phyloP scores from a whole-genome alignment of 768 basidiomycete genomes.

The Mycena pura region DNA sequence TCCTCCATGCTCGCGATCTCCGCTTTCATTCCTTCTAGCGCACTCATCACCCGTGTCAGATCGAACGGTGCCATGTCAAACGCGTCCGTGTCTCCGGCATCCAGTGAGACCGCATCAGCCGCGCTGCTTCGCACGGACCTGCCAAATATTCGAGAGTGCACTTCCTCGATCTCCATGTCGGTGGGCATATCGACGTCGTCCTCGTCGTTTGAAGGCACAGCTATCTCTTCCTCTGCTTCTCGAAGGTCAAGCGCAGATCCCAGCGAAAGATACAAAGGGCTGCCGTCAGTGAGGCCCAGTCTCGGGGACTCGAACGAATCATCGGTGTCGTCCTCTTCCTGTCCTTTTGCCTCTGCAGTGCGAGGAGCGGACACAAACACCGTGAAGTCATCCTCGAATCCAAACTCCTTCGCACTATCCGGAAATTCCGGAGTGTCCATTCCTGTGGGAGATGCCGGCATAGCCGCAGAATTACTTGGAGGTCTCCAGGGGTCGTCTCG shows the following conservation, averaged over 20 bases:
- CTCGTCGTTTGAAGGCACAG: slow-evolving; percentile 22
- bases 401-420: slow-evolving; percentile 28
- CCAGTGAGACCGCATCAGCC: neutral
- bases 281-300: slow-evolving; percentile 26
- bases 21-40: slow-evolving; percentile 72
- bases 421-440: slow-evolving; percentile 25
- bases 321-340: slow-evolving; percentile 32
- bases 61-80: slow-evolving; percentile 62
- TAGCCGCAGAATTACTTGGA: slow-evolving; percentile 27
- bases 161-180: slow-evolving; percentile 53
- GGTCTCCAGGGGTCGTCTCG: slow-evolving; percentile 50
- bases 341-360: slow-evolving; percentile 11
- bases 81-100: slow-evolving; percentile 33
- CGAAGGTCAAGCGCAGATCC: slow-evolving; percentile 67
- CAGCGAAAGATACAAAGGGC: slow-evolving; percentile 54
- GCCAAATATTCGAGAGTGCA: slow-evolving; percentile 60
- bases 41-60: slow-evolving; percentile 62
- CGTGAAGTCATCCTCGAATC: slow-evolving; percentile 84
- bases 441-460: slow-evolving; percentile 31
- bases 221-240: slow-evolving; percentile 30
- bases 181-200: slow-evolving; percentile 54
- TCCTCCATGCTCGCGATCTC: slow-evolving; percentile 74
- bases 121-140: slow-evolving; percentile 1
- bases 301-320: slow-evolving; percentile 26
- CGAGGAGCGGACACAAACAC: slow-evolving; percentile 72